These are phyloP conservation scores for Flaveria ramosissima DNA, from an alignment of 129 eudicot genomes.

Conservation along the genomic window DNA sequence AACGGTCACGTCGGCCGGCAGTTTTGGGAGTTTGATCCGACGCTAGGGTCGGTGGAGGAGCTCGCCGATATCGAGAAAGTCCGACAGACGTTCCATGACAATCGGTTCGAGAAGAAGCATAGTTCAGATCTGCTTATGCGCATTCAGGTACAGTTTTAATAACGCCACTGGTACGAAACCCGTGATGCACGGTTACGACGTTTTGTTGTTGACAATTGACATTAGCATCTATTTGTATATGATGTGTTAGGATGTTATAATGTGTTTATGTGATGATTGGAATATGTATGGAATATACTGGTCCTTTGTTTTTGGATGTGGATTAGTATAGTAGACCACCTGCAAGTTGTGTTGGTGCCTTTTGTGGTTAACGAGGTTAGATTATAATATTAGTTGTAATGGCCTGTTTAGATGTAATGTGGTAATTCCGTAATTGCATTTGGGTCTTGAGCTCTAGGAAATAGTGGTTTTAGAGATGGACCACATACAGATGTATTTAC, in stretches of 20 bases:
- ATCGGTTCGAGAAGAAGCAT: conserved; percentile 71
- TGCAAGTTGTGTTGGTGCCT: no score
- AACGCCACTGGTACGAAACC: not conserved
- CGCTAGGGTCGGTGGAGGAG: conserved; percentile 60
- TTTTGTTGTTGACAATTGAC: not conserved
- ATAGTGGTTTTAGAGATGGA: no score
- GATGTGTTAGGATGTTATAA: conserved; percentile 15
- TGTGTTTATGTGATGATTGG: not conserved
- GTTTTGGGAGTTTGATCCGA: conserved; percentile 85
- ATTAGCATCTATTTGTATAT: not conserved
- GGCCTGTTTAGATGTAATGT: not conserved
- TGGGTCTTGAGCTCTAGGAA: not conserved
- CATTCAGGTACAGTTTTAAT: conserved; percentile 49
- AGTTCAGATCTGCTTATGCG: conserved; percentile 96
- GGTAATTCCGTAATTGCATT: conserved; percentile 5
- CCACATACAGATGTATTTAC: not conserved
- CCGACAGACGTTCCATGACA: conserved; percentile 49
- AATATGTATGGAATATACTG: not conserved
- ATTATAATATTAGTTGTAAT: not conserved
- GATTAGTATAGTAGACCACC: not conserved
- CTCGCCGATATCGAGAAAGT: conserved; percentile 63
- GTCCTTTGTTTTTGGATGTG: not conserved
- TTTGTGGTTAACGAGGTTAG: no score
- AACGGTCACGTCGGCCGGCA: conserved; percentile 82
- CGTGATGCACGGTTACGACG: not conserved